Evolutionary conservation across 805 yeast species (phyloP), one percentile per base, ranked within the genome.

Genomic region (Lipomyces starkeyi): DNA sequence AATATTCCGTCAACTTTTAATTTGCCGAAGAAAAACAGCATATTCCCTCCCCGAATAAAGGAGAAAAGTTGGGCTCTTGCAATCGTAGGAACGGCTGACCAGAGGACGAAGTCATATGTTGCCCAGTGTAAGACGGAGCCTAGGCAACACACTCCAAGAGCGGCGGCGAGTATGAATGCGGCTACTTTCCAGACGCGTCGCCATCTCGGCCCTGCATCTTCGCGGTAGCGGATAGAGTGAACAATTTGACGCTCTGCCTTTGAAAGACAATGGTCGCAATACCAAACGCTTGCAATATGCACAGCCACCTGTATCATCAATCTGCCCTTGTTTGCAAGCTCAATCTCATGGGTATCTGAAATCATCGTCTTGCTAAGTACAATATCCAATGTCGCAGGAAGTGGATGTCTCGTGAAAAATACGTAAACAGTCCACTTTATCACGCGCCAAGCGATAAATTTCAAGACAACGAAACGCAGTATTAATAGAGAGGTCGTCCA

Each of bases 221-320:
- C 49, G 20, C 49, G 49, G 22, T 17, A 43, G 49, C 22, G 49
- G 22, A 43, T 22, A 43, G 20, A 43, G n/a, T 43, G 49, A 43
- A n/a, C 20, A 17, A 43, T 7, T 43, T 43, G 49, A n/a, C 20
- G 49, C 20, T 43, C 49, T 13, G 14, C 20, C 49, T 17, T 43
- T 43, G 49, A 43, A 43, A 43, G 49, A n/a, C 49, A 43, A 43
- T 43, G 49, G 49, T 43, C 49, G 22, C 49, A 43, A 43, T 43
- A 43, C 49, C 49, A 43, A 8, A 43, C 49, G 22, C 49, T 43
- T 43, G 49, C 49, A 43, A 43, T 43, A n/a, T 43, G 49, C 49
- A n/a, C 2, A 43, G 22, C 49, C 7, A 43, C 49, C 5, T 17
- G 22, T 17, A 43, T 3, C 9, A 43, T 17, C 49, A 17, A 5